Conservation (phyloP, 2,329 filamentous ascomycete genomes). For the Colletotrichum caudatum region DNA sequence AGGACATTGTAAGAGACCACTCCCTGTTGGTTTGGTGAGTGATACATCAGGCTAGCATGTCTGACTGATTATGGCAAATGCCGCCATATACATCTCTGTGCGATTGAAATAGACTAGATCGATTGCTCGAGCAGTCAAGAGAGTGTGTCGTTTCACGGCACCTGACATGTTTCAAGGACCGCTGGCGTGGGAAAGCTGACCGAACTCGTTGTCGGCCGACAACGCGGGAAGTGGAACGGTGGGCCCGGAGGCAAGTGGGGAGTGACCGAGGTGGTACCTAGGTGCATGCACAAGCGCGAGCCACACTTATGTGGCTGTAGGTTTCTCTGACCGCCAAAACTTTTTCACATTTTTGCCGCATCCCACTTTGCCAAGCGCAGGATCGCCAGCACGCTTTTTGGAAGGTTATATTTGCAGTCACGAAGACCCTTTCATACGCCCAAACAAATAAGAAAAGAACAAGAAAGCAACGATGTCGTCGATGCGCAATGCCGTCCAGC, state of each 20-base stretch:
- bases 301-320: conserved; percentile 35
- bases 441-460: background rate
- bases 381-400: conserved; percentile 15
- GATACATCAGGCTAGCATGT: conserved; percentile 4
- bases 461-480: conserved; percentile 57
- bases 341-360: conserved; percentile 43
- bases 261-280: background rate
- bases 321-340: conserved; percentile 42
- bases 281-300: background rate
- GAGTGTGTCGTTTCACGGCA: conserved; percentile 30
- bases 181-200: conserved; percentile 6
- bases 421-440: background rate
- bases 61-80: conserved; percentile 4
- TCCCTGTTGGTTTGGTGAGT: conserved; percentile 1
- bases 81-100: conserved; percentile 13
- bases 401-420: background rate
- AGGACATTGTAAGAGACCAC: background rate
- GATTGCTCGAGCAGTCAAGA: conserved; percentile 22
- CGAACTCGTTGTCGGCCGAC: conserved; percentile 20
- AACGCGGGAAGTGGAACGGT: conserved; percentile 7
- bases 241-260: conserved; percentile 11
- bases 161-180: conserved; percentile 39
- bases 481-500: conserved; percentile 75
- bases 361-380: conserved; percentile 34
- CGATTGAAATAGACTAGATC: background rate